Evolutionary conservation across 2,329 filamentous ascomycete species (phyloP).

Genomic region (Gaeumannomyces tritici): DNA sequence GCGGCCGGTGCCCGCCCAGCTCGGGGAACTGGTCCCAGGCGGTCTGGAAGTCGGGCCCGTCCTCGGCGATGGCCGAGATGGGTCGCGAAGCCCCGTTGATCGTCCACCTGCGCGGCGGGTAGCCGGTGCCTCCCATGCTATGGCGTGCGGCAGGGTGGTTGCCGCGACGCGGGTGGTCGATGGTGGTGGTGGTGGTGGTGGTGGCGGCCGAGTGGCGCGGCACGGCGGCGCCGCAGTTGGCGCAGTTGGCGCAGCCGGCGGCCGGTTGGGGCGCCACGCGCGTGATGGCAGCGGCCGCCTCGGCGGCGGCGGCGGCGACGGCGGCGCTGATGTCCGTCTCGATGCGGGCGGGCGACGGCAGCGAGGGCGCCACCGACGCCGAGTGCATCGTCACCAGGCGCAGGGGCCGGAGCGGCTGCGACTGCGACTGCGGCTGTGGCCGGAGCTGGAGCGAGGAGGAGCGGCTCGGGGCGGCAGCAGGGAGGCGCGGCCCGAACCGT

Average conservation of each 20-base stretch:
- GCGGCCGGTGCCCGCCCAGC: not conserved
- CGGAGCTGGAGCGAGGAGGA: not conserved
- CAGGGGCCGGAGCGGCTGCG: not conserved
- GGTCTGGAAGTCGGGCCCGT: not conserved
- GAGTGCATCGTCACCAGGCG: not conserved
- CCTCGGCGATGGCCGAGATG: not conserved
- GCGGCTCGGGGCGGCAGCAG: not conserved
- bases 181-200: too few species aligned
- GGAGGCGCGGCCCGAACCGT: not conserved
- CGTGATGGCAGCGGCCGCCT: not conserved
- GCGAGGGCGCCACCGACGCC: too few species aligned
- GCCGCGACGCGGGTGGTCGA: too few species aligned
- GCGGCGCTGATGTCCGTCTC: not conserved
- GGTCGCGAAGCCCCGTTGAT: not conserved
- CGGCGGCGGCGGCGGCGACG: not conserved
- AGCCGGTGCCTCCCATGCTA: not conserved
- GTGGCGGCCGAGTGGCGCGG: too few species aligned
- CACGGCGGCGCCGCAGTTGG: not conserved
- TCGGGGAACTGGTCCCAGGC: conserved; percentile 1
- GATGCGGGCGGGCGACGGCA: not conserved
- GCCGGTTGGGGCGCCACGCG: not conserved
- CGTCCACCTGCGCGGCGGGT: not conserved
- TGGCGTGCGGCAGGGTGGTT: not conserved
- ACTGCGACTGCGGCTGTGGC: too few species aligned
- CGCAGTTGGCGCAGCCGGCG: not conserved